Evolutionary conservation across 2,329 filamentous ascomycete species (phyloP).

Genomic region (Tolypocladium nubicola): DNA sequence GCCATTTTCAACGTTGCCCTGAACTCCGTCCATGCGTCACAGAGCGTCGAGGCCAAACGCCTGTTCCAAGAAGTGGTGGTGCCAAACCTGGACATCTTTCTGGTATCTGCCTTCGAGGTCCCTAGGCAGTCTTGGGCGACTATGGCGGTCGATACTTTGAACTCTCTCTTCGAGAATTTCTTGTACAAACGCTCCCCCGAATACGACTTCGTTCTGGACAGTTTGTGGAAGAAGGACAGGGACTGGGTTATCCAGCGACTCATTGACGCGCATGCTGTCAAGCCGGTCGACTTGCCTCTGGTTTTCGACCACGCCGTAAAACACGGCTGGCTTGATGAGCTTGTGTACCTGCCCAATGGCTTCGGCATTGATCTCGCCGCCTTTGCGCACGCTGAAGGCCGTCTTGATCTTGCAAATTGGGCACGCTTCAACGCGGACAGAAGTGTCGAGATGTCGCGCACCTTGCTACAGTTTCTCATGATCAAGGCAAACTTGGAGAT

Average conservation of each 20-base stretch:
- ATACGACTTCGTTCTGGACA: conserved; percentile 82
- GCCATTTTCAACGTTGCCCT: conserved; percentile 57
- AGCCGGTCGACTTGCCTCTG: conserved; percentile 39
- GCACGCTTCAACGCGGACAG: conserved; percentile 59
- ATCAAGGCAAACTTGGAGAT: conserved; percentile 79
- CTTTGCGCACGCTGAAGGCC: conserved; percentile 68
- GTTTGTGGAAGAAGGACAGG: conserved; percentile 83
- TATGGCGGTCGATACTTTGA: conserved; percentile 65
- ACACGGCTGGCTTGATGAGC: conserved; percentile 73
- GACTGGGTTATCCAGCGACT: conserved; percentile 77
- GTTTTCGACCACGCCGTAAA: conserved; percentile 57
- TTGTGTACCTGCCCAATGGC: conserved; percentile 69
- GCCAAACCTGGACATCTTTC: conserved; percentile 67
- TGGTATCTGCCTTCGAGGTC: conserved; percentile 68
- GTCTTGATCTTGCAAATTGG: conserved; percentile 77
- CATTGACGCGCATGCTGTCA: conserved; percentile 69
- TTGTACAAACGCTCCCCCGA: conserved; percentile 67
- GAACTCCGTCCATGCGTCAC: conserved; percentile 48
- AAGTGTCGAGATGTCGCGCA: conserved; percentile 55
- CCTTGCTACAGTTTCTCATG: conserved; percentile 68
- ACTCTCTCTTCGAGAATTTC: conserved; percentile 73
- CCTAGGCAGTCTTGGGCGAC: conserved; percentile 62
- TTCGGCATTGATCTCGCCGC: conserved; percentile 84
- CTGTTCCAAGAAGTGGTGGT: conserved; percentile 58
- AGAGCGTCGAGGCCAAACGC: conserved; percentile 52